Evolutionary conservation across 202 grass and related monocot species (phyloP).

Genomic region (Cymbopogon flexuosus): DNA sequence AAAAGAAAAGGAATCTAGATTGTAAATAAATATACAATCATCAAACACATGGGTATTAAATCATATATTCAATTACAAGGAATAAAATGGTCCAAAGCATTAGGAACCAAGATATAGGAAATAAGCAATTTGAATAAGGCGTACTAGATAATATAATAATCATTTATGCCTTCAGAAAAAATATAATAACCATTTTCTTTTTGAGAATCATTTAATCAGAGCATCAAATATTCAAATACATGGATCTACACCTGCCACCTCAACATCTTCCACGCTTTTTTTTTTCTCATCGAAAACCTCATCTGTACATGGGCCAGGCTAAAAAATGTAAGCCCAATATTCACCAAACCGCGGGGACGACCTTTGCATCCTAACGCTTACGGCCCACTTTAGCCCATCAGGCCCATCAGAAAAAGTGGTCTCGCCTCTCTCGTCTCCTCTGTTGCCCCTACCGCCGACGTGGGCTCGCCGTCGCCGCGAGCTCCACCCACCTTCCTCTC

Average conservation of each 20-base stretch:
- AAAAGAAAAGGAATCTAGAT: too few species aligned
- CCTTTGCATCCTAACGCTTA: not conserved
- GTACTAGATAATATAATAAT: too few species aligned
- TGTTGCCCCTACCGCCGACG: not conserved
- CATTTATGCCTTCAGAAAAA: too few species aligned
- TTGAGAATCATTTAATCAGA: too few species aligned
- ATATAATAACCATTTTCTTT: too few species aligned
- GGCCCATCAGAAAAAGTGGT: too few species aligned
- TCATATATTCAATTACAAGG: not conserved
- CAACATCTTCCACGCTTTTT: too few species aligned
- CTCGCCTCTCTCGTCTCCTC: too few species aligned
- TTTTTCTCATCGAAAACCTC: too few species aligned
- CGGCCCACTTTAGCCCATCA: not conserved
- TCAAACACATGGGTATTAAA: not conserved
- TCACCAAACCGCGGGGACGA: not conserved
- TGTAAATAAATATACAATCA: not conserved
- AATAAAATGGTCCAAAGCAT: not conserved
- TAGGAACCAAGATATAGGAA: not conserved
- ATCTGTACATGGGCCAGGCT: not conserved
- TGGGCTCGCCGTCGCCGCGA: slow-evolving; percentile 33
- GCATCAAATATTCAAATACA: too few species aligned
- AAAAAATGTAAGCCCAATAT: not conserved
- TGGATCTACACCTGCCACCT: too few species aligned
- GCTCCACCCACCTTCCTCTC: not conserved
- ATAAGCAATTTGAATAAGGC: not conserved